These are phyloP conservation scores for Vigna mungo DNA, from an alignment of 306 rosid genomes.

Conservation along the genomic window DNA sequence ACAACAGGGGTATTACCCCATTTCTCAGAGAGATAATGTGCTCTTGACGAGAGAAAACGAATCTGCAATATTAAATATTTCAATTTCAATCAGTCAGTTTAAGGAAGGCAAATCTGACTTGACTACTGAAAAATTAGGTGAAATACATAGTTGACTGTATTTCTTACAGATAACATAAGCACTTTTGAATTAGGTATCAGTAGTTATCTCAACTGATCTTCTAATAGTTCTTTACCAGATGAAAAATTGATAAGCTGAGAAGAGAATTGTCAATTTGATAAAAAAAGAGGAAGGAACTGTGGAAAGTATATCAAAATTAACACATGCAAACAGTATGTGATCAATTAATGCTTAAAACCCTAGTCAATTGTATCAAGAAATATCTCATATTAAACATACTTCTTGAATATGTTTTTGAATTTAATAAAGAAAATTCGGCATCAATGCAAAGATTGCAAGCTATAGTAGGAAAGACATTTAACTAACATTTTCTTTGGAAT, in stretches of 20 bases:
- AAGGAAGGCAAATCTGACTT: constrained; percentile 5
- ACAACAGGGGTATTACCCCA: constrained; percentile 83
- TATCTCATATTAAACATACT: not conserved
- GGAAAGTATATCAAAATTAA: not conserved
- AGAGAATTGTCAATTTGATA: not conserved
- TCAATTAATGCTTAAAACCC: not conserved
- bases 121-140: constrained; percentile 17
- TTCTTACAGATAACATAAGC: constrained; percentile 4
- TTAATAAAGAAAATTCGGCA: constrained; percentile 16
- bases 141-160: constrained; percentile 19
- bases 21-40: constrained; percentile 69
- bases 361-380: constrained; percentile 8
- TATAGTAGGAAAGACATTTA: constrained; percentile 20
- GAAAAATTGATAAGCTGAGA: constrained; percentile 31
- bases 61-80: constrained; percentile 58
- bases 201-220: constrained; percentile 29
- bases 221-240: constrained; percentile 18
- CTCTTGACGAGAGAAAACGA: constrained; percentile 75
- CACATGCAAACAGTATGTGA: constrained; percentile 22
- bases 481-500: not conserved
- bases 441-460: constrained; percentile 1
- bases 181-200: not conserved
- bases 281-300: not conserved
- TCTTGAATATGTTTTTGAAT: constrained; percentile 8
- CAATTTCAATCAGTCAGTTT: constrained; percentile 32